Conservation (phyloP, 768 basidiomycete species). For the Tylopilus cervinicoccineus region DNA sequence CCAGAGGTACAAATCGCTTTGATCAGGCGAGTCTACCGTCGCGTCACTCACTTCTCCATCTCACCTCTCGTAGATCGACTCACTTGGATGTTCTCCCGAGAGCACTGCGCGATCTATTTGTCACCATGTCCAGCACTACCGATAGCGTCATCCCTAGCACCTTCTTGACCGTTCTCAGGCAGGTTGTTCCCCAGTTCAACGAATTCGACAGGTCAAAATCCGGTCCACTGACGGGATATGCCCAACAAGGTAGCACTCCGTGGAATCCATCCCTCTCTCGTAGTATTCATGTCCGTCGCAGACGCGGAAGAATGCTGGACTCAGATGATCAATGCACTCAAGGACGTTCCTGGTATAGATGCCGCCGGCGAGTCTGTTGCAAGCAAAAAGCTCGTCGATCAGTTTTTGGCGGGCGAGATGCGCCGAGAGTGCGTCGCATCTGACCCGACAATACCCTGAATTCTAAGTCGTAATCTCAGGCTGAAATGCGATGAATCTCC, state of each 20-base stretch:
- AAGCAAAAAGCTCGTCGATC: constrained; percentile 65
- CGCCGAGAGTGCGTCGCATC: constrained; percentile 50
- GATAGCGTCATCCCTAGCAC: constrained; percentile 65
- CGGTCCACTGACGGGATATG: constrained; percentile 47
- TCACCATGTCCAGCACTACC: constrained; percentile 68
- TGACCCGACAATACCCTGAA: constrained; percentile 10
- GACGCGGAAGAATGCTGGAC: constrained; percentile 92
- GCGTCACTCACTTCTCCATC: not conserved
- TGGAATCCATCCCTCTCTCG: not conserved
- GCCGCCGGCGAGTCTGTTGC: constrained; percentile 27
- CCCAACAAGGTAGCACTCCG: constrained; percentile 64
- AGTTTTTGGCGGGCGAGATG: constrained; percentile 78
- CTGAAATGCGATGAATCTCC: constrained; percentile 78
- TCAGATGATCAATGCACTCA: constrained; percentile 66
- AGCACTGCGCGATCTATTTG: constrained; percentile 67
- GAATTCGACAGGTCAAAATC: constrained; percentile 54
- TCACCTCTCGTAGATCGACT: constrained; percentile 25
- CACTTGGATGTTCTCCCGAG: constrained; percentile 42
- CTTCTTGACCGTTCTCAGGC: constrained; percentile 70
- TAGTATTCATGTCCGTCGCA: constrained; percentile 17
- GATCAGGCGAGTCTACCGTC: constrained; percentile 39
- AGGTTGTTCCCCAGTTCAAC: constrained; percentile 86
- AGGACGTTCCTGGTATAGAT: constrained; percentile 56
- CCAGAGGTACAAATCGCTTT: constrained; percentile 83
- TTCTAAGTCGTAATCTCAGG: constrained; percentile 38